Percentiles rank a stretch among this genome's conserved stretches.
Evolutionary conservation across 1,284 basidiomycete genomes (phyloP).

Genomic region (Cerrena zonata): DNA sequence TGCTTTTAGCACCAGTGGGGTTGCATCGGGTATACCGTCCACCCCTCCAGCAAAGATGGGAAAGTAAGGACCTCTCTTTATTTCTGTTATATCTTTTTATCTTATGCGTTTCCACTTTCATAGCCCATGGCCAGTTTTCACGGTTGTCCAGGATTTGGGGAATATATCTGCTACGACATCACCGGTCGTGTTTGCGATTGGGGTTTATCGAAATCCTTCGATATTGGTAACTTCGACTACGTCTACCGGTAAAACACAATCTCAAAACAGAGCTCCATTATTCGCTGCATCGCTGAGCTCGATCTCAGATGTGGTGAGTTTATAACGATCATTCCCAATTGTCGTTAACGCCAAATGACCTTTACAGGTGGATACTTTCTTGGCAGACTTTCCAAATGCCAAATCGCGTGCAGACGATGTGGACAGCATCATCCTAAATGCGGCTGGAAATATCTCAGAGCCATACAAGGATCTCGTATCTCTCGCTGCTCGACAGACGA

Average conservation of each 20-base stretch:
- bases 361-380: slow-evolving; percentile 25
- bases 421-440: slow-evolving; percentile 20
- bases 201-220: slow-evolving; percentile 20
- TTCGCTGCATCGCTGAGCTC: slow-evolving; percentile 18
- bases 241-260: too few species aligned
- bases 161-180: slow-evolving; percentile 12
- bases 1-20: not conserved
- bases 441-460: slow-evolving; percentile 18
- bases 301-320: slow-evolving; percentile 16
- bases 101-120: not conserved
- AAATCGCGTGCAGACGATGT: slow-evolving; percentile 18
- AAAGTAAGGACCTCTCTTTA: not conserved
- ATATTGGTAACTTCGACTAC: slow-evolving; percentile 17
- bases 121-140: slow-evolving; percentile 18
- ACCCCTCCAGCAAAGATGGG: not conserved
- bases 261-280: slow-evolving; percentile 22
- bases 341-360: too few species aligned
- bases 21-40: not conserved
- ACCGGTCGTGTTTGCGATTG: slow-evolving; percentile 21
- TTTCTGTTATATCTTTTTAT: not conserved
- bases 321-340: too few species aligned
- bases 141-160: slow-evolving; percentile 19
- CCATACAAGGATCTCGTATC: slow-evolving; percentile 39
- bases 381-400: slow-evolving; percentile 21
- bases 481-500: slow-evolving; percentile 36